phyloP scores from a whole-genome alignment of 345 rosid species.

The Salix suchowensis region DNA sequence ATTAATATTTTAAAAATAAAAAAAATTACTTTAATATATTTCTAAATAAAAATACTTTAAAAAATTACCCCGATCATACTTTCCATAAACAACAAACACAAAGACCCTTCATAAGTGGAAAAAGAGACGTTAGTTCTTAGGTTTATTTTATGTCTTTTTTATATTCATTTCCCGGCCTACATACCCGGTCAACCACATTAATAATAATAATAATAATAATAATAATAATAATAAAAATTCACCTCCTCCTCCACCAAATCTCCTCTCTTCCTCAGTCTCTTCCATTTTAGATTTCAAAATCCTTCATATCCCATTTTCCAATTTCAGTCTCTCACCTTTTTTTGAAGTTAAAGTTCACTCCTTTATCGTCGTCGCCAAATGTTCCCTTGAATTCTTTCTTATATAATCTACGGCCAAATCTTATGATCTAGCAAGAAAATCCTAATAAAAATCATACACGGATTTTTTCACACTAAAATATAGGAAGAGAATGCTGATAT shows the following conservation, averaged over 20 bases:
- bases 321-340: not conserved
- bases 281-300: not conserved
- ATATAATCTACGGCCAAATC: not conserved
- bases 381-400: not conserved
- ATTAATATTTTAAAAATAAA: no score
- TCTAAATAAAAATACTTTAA: no score
- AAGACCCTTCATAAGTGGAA: not conserved
- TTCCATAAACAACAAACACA: no score
- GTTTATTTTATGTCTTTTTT: not conserved
- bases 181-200: not conserved
- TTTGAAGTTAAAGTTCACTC: not conserved
- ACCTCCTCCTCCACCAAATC: not conserved
- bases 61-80: no score
- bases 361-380: not conserved
- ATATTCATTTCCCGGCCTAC: not conserved
- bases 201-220: no score
- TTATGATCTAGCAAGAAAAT: not conserved
- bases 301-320: not conserved
- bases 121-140: conserved; percentile 11
- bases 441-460: not conserved
- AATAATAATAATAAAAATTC: not conserved
- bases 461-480: not conserved
- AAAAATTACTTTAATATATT: no score
- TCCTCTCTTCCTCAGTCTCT: not conserved
- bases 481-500: not conserved